Percentiles rank a stretch among this genome's conserved stretches.
phyloP scores from a whole-genome alignment of 179 eudicot genomes.

The Spinacia oleracea region DNA sequence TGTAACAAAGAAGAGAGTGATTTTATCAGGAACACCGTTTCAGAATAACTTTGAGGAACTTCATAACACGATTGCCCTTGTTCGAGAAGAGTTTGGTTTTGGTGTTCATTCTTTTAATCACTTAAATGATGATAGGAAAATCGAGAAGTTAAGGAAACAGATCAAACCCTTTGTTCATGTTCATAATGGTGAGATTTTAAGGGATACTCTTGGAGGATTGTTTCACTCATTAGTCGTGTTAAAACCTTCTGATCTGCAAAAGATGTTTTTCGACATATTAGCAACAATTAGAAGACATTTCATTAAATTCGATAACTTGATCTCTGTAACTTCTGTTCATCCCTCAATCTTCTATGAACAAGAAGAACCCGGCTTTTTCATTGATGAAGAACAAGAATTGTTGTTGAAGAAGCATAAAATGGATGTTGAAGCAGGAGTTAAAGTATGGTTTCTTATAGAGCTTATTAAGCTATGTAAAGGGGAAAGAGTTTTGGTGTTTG shows the following conservation, averaged over 20 bases:
- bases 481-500: conserved; percentile 44
- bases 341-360: conserved; percentile 19
- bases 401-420: conserved; percentile 10
- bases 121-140: conserved; percentile 10
- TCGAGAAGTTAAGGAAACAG: conserved; percentile 26
- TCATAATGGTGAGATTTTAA: conserved; percentile 33
- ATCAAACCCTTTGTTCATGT: conserved; percentile 67
- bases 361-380: not conserved
- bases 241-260: conserved; percentile 47
- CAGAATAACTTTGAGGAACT: conserved; percentile 48
- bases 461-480: conserved; percentile 33
- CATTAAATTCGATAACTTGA: conserved; percentile 24
- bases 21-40: conserved; percentile 53
- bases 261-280: conserved; percentile 22
- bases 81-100: conserved; percentile 37
- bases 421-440: conserved; percentile 35
- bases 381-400: not conserved
- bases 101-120: conserved; percentile 2
- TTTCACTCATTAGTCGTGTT: conserved; percentile 44
- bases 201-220: conserved; percentile 51
- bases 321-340: conserved; percentile 35
- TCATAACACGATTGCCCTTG: conserved; percentile 33
- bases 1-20: conserved; percentile 31
- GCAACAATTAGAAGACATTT: not conserved
- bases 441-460: conserved; percentile 36